Evolutionary conservation across 371 early-diverging fungal genomes (phyloP).

Genomic region (Mucor lusitanicus): DNA sequence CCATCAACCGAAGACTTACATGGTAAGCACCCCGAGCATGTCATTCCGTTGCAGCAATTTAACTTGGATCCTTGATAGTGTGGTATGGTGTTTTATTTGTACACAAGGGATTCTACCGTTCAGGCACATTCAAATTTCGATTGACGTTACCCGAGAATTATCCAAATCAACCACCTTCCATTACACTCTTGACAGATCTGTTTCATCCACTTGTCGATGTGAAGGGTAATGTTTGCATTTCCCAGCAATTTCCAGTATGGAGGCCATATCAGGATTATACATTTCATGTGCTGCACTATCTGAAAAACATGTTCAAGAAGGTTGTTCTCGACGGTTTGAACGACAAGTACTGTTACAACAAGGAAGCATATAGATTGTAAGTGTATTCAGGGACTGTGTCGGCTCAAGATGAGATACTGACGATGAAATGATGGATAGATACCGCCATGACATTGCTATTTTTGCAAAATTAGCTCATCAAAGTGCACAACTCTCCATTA

Average conservation of each 20-base stretch:
- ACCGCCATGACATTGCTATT: constrained; percentile 63
- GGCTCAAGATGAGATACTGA: background rate
- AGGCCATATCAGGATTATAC: constrained; percentile 80
- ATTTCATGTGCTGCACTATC: constrained; percentile 81
- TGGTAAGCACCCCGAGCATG: constrained; percentile 43
- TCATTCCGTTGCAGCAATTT: too few species aligned
- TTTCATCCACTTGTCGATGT: constrained; percentile 95
- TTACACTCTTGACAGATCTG: constrained; percentile 88
- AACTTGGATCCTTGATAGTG: constrained; percentile 32
- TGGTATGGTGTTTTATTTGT: constrained; percentile 89
- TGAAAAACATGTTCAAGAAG: constrained; percentile 84
- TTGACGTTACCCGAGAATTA: constrained; percentile 85
- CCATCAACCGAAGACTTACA: constrained; percentile 69
- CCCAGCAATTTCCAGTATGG: constrained; percentile 83
- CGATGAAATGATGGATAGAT: constrained; percentile 31
- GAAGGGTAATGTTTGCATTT: constrained; percentile 65
- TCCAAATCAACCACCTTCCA: constrained; percentile 83
- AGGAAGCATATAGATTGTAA: constrained; percentile 74
- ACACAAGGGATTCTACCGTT: constrained; percentile 88
- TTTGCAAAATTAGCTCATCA: constrained; percentile 81
- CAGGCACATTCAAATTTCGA: constrained; percentile 92
- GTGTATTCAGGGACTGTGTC: constrained; percentile 1
- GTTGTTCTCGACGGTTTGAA: constrained; percentile 69
- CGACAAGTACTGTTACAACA: constrained; percentile 72
- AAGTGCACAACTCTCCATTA: constrained; percentile 77